phyloP scores from a whole-genome alignment of 179 eudicot species.

The Corrigiola litoralis region DNA sequence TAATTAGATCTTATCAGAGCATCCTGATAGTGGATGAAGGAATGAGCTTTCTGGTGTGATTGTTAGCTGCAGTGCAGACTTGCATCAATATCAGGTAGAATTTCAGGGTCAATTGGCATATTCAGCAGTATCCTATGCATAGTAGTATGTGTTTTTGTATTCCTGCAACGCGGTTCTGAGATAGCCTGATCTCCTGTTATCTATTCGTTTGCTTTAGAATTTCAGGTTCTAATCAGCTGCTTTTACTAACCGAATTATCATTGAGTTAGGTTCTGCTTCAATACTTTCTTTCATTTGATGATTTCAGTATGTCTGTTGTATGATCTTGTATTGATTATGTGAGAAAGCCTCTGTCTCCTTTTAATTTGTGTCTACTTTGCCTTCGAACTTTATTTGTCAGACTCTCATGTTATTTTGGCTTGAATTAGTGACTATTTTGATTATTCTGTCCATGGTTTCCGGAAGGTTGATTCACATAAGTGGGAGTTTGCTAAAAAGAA shows the following conservation, averaged over 20 bases:
- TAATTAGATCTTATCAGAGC: slow-evolving; percentile 15
- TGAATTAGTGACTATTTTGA: slow-evolving; percentile 14
- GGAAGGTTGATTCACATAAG: slow-evolving; percentile 73
- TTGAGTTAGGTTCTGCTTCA: slow-evolving; percentile 3
- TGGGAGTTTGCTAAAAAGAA: slow-evolving; percentile 82
- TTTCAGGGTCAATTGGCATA: slow-evolving; percentile 10
- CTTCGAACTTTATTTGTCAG: neutral
- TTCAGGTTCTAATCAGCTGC: slow-evolving; percentile 10
- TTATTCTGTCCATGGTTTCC: slow-evolving; percentile 63
- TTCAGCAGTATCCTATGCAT: neutral
- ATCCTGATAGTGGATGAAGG: slow-evolving; percentile 12
- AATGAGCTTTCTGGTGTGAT: slow-evolving; percentile 17
- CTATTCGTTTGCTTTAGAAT: neutral
- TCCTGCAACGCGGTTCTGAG: neutral
- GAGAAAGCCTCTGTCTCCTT: neutral
- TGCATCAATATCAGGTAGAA: slow-evolving; percentile 33
- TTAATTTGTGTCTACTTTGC: neutral
- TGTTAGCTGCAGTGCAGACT: slow-evolving; percentile 22
- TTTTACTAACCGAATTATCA: neutral
- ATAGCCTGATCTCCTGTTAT: slow-evolving; percentile 1
- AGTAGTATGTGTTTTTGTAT: neutral
- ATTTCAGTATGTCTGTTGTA: neutral
- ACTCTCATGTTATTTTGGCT: neutral
- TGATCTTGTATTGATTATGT: neutral
- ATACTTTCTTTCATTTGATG: neutral